Evolutionary conservation across 169 alveolate species (phyloP), one percentile per base, ranked within the genome.

Genomic region (Amoebophrya sp.): DNA sequence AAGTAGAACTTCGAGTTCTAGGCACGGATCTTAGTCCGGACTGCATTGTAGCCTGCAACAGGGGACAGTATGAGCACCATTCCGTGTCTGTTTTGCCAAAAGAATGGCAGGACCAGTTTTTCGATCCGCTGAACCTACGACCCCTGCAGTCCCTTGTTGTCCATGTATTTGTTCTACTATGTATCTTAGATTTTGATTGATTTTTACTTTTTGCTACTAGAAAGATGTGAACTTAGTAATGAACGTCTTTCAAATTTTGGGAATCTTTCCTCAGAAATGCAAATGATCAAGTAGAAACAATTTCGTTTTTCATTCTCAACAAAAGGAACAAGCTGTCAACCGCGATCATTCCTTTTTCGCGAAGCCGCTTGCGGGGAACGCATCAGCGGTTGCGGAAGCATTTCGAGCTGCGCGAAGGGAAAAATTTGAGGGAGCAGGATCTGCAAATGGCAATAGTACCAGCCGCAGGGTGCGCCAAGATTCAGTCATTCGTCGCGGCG

Each of bases 331-430:
- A n/a, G n/a, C n/a, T n/a, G n/a, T n/a, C n/a, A n/a, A n/a, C n/a
- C n/a, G n/a, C n/a, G n/a, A n/a, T n/a, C n/a, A n/a, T n/a, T n/a
- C n/a, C n/a, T n/a, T n/a, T n/a, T n/a, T n/a, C n/a, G n/a, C n/a
- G n/a, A n/a, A n/a, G n/a, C n/a, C n/a, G n/a, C n/a, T n/a, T n/a
- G n/a, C n/a, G n/a, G n/a, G n/a, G n/a, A n/a, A n/a, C 36, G 83
- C 33, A 10, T 29, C 83, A 0, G 2, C 36, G 38, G 12, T 29
- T 18, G 83, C 83, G 36, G 83, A 65, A 65, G 83, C 83, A 36
- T 65, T 65, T 26, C 83, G 83, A 36, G 83, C 83, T 29, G 83
- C 83, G 83, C 83, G 83, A 29, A 29, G 83, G 83, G 83, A 65
- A 18, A 65, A 65, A 65, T 65, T 65, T 26, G 83, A 65, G 83